These are phyloP conservation scores for Bruguiera parviflora DNA, from an alignment of 345 rosid species.

Conservation along the genomic window DNA sequence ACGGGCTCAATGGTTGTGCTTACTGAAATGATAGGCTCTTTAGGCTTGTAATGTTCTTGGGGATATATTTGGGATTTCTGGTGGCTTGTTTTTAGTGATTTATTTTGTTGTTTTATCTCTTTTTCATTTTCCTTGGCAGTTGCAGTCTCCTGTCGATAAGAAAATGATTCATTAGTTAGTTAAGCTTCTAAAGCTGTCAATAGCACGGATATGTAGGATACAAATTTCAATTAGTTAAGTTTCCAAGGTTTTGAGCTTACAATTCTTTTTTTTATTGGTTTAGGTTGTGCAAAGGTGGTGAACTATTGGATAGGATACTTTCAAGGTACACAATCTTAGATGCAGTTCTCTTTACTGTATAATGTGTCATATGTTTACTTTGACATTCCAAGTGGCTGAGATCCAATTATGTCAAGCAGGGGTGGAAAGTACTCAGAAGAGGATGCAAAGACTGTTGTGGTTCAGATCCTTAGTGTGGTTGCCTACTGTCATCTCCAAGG, in stretches of 20 bases:
- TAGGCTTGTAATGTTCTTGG: slow-evolving; percentile 1
- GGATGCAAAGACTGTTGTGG: slow-evolving; percentile 82
- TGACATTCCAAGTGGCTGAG: slow-evolving; percentile 20
- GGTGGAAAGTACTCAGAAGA: slow-evolving; percentile 97
- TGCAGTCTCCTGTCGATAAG: neutral
- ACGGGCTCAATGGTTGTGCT: neutral
- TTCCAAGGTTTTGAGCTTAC: slow-evolving; percentile 9
- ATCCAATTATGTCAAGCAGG: slow-evolving; percentile 38
- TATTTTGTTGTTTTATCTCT: neutral
- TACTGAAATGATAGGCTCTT: neutral
- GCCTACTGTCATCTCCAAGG: slow-evolving; percentile 97
- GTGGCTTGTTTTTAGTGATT: neutral
- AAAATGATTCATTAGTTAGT: neutral
- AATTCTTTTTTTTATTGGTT: slow-evolving; percentile 7
- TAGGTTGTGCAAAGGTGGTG: slow-evolving; percentile 94
- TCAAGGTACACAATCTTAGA: slow-evolving; percentile 53
- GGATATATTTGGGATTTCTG: slow-evolving; percentile 1
- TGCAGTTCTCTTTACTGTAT: slow-evolving; percentile 11
- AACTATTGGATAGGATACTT: slow-evolving; percentile 81
- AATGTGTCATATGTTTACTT: slow-evolving; percentile 9
- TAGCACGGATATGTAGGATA: neutral
- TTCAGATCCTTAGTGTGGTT: slow-evolving; percentile 81
- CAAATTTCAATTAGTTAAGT: no score
- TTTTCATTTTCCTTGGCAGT: neutral
- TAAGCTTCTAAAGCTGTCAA: neutral